A percentile compares a stretch with the other conserved stretches of the same genome.
Evolutionary conservation across 768 basidiomycete genomes (phyloP).

Genomic region (Lentinula aciculospora): DNA sequence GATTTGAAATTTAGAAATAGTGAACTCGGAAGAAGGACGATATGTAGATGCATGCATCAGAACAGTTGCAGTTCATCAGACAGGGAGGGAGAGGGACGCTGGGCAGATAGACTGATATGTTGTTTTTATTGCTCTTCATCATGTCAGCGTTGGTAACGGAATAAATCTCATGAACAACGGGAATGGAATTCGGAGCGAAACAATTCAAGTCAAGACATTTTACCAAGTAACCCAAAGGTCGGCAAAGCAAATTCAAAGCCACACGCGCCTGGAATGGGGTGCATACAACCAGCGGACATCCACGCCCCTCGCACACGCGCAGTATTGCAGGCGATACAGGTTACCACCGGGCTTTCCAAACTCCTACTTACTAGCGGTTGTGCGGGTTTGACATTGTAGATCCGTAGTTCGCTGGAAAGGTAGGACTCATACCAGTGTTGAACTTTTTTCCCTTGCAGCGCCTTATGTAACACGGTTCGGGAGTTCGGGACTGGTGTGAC

Average conservation of each 20-base stretch:
- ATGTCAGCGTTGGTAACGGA: background rate
- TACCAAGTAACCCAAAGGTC: no score
- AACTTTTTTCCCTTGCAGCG: no score
- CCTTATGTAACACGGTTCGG: background rate
- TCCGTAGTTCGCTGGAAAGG: background rate
- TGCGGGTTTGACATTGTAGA: background rate
- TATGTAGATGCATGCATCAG: background rate
- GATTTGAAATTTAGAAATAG: background rate
- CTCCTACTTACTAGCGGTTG: background rate
- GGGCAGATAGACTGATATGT: background rate
- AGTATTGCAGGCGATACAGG: background rate
- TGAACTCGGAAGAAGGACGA: background rate
- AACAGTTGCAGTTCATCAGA: background rate
- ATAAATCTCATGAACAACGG: background rate
- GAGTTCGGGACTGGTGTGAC: background rate
- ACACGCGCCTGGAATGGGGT: background rate
- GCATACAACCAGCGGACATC: background rate
- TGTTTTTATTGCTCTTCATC: background rate
- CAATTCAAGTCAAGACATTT: background rate
- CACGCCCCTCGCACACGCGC: background rate
- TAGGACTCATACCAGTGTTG: background rate
- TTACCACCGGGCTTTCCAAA: background rate
- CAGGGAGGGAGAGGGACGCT: background rate
- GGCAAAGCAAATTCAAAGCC: background rate
- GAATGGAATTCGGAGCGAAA: background rate